Base-by-base conservation (phyloP, 768 basidiomycete genomes). In the Pleurotus tuber-regium region DNA sequence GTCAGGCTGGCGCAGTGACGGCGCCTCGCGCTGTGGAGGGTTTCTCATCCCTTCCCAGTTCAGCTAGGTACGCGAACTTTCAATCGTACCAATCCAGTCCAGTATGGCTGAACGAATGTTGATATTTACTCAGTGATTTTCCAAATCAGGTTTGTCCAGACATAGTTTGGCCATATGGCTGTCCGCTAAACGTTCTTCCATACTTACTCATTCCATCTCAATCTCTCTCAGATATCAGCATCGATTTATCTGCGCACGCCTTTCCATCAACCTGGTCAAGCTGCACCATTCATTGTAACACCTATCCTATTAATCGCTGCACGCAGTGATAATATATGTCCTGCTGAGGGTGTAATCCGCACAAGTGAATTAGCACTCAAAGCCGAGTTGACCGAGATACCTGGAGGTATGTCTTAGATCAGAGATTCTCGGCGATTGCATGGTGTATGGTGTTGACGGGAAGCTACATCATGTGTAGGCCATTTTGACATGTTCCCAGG, bases 401-500 rank as follows among this genome's bases (percentile, higher is more conserved):
- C 54, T 12, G 59, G 59, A 52, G 51, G 44, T 58, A 11, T 8
- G 48, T 43, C 31, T n/a, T 42, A 18, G 18, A 43, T 42, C 7
- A 11, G n/a, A 10, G 11, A n/a, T 24, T 21, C 16, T 19, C 25
- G 1, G 12, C 19, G 14, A 18, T 19, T 52, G n/a, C n/a, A n/a
- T n/a, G n/a, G n/a, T n/a, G n/a, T n/a, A n/a, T n/a, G n/a, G n/a
- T n/a, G n/a, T n/a, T n/a, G n/a, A n/a, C n/a, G n/a, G n/a, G n/a
- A n/a, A n/a, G n/a, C n/a, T n/a, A n/a, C n/a, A n/a, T n/a, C n/a
- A n/a, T n/a, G n/a, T n/a, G 52, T 43, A 52, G 63, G 60, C 12
- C 65, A 66, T 42, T 65, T 65, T 50, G 65, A 61, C 39, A 12
- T 63, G 19, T 66, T 66, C 50, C 54, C 44, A 31, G 63, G 60